These are phyloP conservation scores for Botrytis pseudocinerea DNA, from an alignment of 2,329 filamentous ascomycete species.

Conservation along the genomic window DNA sequence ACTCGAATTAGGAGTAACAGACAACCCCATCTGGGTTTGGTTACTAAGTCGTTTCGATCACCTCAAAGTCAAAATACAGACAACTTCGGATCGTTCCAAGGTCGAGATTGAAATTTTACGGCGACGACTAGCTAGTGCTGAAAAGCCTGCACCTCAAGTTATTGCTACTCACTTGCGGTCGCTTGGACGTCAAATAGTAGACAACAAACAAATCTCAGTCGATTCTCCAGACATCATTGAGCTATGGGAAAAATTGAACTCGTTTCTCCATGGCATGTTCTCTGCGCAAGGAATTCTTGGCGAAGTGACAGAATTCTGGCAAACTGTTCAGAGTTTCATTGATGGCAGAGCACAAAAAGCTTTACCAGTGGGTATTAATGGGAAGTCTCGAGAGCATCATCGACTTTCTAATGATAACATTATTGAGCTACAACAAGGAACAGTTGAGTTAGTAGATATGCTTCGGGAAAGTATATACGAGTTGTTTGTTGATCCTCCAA, in stretches of 20 bases:
- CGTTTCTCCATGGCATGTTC: slow-evolving; percentile 72
- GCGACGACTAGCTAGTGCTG: slow-evolving; percentile 71
- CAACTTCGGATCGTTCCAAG: slow-evolving; percentile 79
- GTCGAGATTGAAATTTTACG: slow-evolving; percentile 91
- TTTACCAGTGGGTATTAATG: slow-evolving; percentile 78
- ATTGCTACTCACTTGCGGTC: slow-evolving; percentile 76
- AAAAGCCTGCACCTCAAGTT: slow-evolving; percentile 67
- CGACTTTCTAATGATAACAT: slow-evolving; percentile 71
- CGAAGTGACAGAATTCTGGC: slow-evolving; percentile 92
- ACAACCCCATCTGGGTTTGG: slow-evolving; percentile 97
- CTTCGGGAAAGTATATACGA: slow-evolving; percentile 76
- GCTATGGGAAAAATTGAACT: slow-evolving; percentile 86
- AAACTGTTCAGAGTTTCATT: slow-evolving; percentile 86
- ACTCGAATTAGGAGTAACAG: slow-evolving; percentile 89
- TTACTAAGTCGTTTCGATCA: slow-evolving; percentile 86
- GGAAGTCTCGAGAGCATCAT: slow-evolving; percentile 79
- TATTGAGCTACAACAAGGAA: slow-evolving; percentile 71
- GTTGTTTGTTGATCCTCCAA: slow-evolving; percentile 85
- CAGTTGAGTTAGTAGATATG: slow-evolving; percentile 78
- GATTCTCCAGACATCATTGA: slow-evolving; percentile 82
- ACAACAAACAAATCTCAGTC: slow-evolving; percentile 62
- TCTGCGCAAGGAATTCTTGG: slow-evolving; percentile 80
- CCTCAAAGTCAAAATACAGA: slow-evolving; percentile 80
- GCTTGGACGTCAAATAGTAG: slow-evolving; percentile 65
- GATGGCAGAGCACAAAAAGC: slow-evolving; percentile 78